A percentile compares a stretch with the other conserved stretches of the same genome.
phyloP scores from a whole-genome alignment of 2,329 filamentous ascomycete species.

The Paradendryphiella salina region DNA sequence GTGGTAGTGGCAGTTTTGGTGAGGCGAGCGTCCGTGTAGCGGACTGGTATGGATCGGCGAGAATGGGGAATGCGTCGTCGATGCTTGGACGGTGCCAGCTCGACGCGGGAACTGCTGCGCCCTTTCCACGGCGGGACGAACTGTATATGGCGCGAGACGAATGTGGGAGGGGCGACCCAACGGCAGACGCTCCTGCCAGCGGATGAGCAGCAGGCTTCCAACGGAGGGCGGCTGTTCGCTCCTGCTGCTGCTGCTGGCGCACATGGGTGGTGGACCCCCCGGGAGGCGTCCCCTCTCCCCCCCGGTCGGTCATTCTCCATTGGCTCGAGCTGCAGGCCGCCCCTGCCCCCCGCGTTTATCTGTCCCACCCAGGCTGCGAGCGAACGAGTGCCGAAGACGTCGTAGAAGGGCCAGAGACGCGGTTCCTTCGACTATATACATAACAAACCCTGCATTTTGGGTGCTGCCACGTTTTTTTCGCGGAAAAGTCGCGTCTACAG shows the following conservation, averaged over 20 bases:
- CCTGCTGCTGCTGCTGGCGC: conserved; percentile 23
- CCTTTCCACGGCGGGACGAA: conserved; percentile 33
- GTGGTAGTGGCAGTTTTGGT: neutral
- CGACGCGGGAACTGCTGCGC: conserved; percentile 28
- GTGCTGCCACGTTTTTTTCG: conserved; percentile 37
- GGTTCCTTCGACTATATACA: conserved; percentile 32
- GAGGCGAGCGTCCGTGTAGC: too few species aligned
- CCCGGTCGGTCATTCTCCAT: conserved; percentile 16
- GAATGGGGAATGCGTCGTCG: conserved; percentile 6
- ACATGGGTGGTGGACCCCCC: conserved; percentile 17
- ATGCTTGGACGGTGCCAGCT: conserved; percentile 18
- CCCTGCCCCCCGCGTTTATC: conserved; percentile 30
- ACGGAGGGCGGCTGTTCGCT: conserved; percentile 40
- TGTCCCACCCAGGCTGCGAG: conserved; percentile 22
- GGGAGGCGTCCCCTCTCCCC: conserved; percentile 11
- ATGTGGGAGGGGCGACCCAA: conserved; percentile 33
- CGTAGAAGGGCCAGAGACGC: conserved; percentile 28
- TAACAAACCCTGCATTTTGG: conserved; percentile 32
- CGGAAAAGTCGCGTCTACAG: conserved; percentile 40
- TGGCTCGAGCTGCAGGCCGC: conserved; percentile 16
- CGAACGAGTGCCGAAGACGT: conserved; percentile 25
- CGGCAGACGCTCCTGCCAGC: conserved; percentile 33
- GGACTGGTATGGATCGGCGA: conserved; percentile 5
- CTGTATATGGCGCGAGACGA: conserved; percentile 37
- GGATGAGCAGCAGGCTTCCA: conserved; percentile 28